Percentiles rank a stretch among this genome's conserved stretches.
phyloP scores from a whole-genome alignment of 345 rosid species.

The Eucalyptus curtisii region DNA sequence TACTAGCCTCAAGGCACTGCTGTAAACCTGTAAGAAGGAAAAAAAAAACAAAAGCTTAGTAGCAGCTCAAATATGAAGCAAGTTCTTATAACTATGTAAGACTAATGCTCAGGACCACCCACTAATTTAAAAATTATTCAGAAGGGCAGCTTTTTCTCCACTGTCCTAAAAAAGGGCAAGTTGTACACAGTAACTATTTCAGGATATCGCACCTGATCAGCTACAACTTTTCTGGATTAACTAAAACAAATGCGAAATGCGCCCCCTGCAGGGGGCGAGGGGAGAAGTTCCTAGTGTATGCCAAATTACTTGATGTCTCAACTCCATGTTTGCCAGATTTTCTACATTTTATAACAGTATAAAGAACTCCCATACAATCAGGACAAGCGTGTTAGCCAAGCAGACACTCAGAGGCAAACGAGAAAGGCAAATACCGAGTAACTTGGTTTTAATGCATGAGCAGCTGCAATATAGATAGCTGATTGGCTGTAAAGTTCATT shows the following conservation, averaged over 20 bases:
- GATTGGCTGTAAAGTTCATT: conserved; percentile 95
- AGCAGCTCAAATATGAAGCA: neutral
- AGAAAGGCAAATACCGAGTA: conserved; percentile 42
- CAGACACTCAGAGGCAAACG: neutral
- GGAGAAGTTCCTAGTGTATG: neutral
- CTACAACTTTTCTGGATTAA: neutral
- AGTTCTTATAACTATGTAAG: neutral
- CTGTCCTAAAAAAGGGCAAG: neutral
- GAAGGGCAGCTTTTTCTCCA: neutral
- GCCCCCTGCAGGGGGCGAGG: neutral
- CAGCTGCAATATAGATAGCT: conserved; percentile 95
- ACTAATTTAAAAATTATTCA: neutral
- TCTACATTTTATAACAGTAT: neutral
- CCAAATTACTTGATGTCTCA: neutral
- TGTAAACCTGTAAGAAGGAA: conserved; percentile 59
- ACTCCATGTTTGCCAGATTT: neutral
- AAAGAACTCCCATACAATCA: neutral
- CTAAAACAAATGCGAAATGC: neutral
- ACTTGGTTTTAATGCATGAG: conserved; percentile 95
- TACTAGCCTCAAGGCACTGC: conserved; percentile 93
- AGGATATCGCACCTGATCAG: neutral
- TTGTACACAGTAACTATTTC: neutral
- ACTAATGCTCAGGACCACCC: neutral
- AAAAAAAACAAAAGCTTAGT: neutral
- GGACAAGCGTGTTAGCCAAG: neutral